phyloP scores from a whole-genome alignment of 768 basidiomycete genomes.

The Vararia minispora region DNA sequence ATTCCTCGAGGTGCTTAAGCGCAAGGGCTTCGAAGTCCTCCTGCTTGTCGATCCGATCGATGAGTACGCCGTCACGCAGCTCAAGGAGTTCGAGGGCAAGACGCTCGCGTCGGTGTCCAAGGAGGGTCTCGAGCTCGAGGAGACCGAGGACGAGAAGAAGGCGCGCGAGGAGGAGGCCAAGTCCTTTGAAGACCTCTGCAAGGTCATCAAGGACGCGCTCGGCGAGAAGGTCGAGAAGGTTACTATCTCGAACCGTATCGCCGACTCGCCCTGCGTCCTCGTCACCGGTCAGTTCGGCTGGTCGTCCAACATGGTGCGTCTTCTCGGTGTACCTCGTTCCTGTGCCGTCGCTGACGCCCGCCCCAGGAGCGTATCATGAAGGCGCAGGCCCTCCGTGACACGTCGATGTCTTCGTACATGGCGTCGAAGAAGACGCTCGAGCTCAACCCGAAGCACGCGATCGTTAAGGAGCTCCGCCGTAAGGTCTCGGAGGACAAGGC shows the following conservation, averaged over 20 bases:
- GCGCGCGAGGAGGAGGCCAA: conserved; percentile 75
- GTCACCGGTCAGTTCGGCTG: conserved; percentile 99
- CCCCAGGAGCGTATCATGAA: conserved; percentile 93
- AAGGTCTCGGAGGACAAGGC: conserved; percentile 97
- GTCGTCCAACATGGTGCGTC: conserved; percentile 93
- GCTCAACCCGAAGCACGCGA: conserved; percentile 84
- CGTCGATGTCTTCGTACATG: conserved; percentile 99
- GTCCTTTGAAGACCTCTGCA: conserved; percentile 81
- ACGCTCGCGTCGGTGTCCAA: conserved; percentile 97
- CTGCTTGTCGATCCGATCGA: conserved; percentile 98
- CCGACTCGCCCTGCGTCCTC: conserved; percentile 91
- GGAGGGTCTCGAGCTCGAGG: conserved; percentile 98
- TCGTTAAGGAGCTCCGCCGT: conserved; percentile 92
- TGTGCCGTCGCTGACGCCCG: neutral
- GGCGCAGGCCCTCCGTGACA: conserved; percentile 93
- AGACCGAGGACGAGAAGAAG: conserved; percentile 97
- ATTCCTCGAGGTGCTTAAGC: conserved; percentile 98
- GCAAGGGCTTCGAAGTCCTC: conserved; percentile 98
- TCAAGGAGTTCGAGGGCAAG: conserved; percentile 98
- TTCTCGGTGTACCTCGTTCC: neutral
- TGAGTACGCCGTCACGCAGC: conserved; percentile 95
- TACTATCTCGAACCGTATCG: conserved; percentile 93
- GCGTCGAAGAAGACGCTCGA: conserved; percentile 97
- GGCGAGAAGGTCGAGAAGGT: conserved; percentile 99
- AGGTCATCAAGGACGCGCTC: conserved; percentile 94